Conservation (phyloP, 129 eudicot species). For the Deinandra increscens region DNA sequence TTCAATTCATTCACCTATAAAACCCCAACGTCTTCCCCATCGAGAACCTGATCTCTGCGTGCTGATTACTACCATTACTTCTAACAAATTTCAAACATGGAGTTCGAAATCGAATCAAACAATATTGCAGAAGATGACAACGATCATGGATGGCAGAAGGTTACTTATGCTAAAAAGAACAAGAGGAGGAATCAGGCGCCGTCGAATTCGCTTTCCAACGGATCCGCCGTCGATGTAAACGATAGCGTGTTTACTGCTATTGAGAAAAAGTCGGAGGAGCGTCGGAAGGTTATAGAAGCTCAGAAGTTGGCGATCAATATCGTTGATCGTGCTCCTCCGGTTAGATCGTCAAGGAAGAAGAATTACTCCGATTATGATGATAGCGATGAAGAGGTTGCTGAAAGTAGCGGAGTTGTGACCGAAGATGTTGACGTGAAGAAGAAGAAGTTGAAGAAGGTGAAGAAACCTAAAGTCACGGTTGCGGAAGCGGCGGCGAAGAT, state of each 20-base stretch:
- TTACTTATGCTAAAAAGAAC: conserved; percentile 65
- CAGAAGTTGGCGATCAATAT: conserved; percentile 45
- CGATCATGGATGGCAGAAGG: conserved; percentile 95
- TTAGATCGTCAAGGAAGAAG: conserved; percentile 36
- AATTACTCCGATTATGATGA: conserved; percentile 46
- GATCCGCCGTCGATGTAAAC: conserved; percentile 29
- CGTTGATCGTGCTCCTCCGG: conserved; percentile 25
- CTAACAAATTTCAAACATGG: conserved; percentile 33
- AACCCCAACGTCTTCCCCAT: conserved; percentile 14
- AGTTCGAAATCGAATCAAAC: conserved; percentile 35
- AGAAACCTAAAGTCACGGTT: conserved; percentile 76
- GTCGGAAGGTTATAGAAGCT: conserved; percentile 69
- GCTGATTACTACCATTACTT: too few relatives aligned
- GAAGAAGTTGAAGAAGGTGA: conserved; percentile 63
- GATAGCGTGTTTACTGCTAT: conserved; percentile 52
- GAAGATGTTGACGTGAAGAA: conserved; percentile 40
- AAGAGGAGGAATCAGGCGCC: conserved; percentile 34
- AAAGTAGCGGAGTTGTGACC: conserved; percentile 20
- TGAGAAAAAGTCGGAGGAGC: conserved; percentile 88
- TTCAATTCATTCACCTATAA: not conserved
- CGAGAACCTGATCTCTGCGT: conserved; percentile 5
- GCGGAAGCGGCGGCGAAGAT: conserved; percentile 89
- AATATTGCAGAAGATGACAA: conserved; percentile 25
- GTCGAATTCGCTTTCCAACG: conserved; percentile 33
- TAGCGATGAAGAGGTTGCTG: conserved; percentile 45